Conservation (phyloP, 2,329 filamentous ascomycete genomes). For the Scedosporium boydii region DNA sequence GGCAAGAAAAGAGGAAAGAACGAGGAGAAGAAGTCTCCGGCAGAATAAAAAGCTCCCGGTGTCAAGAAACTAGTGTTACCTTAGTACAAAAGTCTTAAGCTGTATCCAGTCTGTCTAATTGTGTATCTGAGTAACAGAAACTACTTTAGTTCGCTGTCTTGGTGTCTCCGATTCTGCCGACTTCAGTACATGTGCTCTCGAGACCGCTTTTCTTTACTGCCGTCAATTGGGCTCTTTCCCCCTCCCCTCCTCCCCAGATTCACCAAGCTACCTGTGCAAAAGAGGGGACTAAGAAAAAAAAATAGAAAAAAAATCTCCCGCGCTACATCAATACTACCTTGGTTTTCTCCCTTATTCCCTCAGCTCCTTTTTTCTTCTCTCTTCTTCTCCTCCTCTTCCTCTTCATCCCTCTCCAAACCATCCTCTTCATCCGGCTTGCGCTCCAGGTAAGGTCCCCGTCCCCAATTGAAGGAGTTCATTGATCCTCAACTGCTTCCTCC, state of each 20-base stretch:
- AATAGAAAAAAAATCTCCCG: conserved; percentile 4
- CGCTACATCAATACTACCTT: neutral
- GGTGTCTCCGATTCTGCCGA: neutral
- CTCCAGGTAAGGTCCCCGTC: conserved; percentile 4
- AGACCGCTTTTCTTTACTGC: conserved; percentile 1
- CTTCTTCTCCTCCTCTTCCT: conserved; percentile 11
- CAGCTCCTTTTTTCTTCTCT: conserved; percentile 12
- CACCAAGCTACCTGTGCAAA: neutral
- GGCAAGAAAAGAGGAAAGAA: neutral
- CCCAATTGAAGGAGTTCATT: neutral
- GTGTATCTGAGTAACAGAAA: neutral
- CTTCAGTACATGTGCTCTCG: neutral
- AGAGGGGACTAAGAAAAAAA: neutral
- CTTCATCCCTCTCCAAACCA: conserved; percentile 6
- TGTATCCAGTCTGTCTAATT: neutral
- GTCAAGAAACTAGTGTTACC: neutral
- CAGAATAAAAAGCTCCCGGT: neutral
- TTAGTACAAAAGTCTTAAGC: neutral
- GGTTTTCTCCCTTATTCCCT: neutral
- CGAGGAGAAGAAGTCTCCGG: neutral
- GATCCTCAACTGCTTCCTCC: neutral
- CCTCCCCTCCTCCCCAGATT: neutral
- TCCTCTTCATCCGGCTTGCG: neutral
- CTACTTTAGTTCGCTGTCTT: neutral
- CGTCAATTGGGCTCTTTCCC: neutral